Base-by-base conservation (phyloP, 2,329 filamentous ascomycete genomes). In the Hypoxylon sp. region DNA sequence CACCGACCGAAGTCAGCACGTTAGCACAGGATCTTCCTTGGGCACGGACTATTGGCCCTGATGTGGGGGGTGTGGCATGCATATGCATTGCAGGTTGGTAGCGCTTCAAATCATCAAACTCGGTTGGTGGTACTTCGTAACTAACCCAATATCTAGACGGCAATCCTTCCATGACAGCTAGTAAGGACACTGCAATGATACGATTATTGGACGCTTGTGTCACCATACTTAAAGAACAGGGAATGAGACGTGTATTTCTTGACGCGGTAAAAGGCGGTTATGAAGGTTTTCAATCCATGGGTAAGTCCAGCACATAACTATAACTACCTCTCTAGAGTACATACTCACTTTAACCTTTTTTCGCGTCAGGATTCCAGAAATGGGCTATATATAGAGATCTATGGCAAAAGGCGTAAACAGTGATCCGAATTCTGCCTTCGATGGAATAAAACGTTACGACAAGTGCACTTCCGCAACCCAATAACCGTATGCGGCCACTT, bases 21-120 rank as follows among this genome's bases (percentile, higher is more conserved):
- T 71, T 75, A 12, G 72, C 74, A 7, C 70, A 72, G 4, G 80
- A 84, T 57, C 67, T 85, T 7, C 81, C 81, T 1, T 86, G 82
- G 82, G 75, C 80, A 5, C 68, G 69, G 30, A 72, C 68, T 2
- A 75, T 84, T 47, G 78, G 75, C 7, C 64, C 68, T 31, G 73
- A 79, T 51, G 76, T 82, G 30, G 82, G 82, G 34, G 82, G 82
- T 17, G 76, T 83, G 25, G 78, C 81, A n/a, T 86, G 82, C 65
- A 78, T 85, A 42, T 84, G 79, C 67, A 77, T 84, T 55, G 70
- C 73, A 63, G 78, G 82, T 82, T 65, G 53, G 78, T 73, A 15
- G 17, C 37, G 37, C 55, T 31, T 17, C 20, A 20, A 23, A 27
- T 41, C 21, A 4, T 21, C 34, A 30, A 27, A 40, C 30, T 23